phyloP scores from a whole-genome alignment of 345 rosid species.

The Trapa incisa region DNA sequence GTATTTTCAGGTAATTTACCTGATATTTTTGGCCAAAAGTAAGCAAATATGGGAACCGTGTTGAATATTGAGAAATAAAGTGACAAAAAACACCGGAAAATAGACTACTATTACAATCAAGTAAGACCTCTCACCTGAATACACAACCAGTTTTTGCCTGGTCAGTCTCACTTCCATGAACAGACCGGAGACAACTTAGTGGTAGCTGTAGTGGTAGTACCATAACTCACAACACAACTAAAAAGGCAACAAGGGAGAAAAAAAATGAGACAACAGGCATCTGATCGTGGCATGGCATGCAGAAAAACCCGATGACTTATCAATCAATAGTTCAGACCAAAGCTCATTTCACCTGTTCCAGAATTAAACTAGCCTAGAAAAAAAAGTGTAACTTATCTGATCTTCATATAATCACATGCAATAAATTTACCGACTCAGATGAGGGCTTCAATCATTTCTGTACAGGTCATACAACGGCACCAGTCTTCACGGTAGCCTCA shows the following conservation, averaged over 20 bases:
- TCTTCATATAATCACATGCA: constrained; percentile 1
- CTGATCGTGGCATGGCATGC: neutral
- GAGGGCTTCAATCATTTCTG: constrained; percentile 11
- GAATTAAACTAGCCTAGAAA: neutral
- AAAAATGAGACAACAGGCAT: neutral
- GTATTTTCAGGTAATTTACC: too few species aligned
- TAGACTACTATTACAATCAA: neutral
- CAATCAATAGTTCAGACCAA: neutral
- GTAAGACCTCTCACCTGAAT: neutral
- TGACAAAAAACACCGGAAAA: neutral
- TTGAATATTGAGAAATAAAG: neutral
- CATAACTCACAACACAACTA: neutral
- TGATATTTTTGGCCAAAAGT: too few species aligned
- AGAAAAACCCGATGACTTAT: neutral
- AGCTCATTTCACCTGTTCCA: neutral
- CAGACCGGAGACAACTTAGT: neutral
- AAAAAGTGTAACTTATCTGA: neutral
- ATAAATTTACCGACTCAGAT: neutral
- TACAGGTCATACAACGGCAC: constrained; percentile 20
- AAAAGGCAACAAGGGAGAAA: neutral
- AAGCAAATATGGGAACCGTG: neutral
- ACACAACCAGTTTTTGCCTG: neutral
- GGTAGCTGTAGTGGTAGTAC: neutral
- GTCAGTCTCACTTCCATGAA: neutral
- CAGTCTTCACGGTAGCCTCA: constrained; percentile 21